Conservation (phyloP, 2,329 filamentous ascomycete genomes). For the Daldinia sp. region DNA sequence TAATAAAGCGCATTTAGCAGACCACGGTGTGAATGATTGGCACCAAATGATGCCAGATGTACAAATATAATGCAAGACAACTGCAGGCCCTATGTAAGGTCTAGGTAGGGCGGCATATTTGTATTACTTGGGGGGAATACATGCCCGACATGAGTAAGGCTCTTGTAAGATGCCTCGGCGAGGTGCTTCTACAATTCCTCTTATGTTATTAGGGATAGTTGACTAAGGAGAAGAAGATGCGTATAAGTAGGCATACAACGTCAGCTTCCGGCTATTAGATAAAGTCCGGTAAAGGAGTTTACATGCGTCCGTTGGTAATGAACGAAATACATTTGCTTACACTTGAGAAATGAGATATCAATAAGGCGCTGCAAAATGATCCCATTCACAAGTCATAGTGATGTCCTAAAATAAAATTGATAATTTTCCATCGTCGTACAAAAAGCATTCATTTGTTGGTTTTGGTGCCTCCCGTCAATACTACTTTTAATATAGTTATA, state of each 20-base stretch:
- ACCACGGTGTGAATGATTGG: constrained; percentile 30
- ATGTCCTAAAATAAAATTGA: constrained; percentile 1
- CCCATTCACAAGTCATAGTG: constrained; percentile 15
- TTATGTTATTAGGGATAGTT: no score
- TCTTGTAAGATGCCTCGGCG: constrained; percentile 12
- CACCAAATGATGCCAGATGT: constrained; percentile 34
- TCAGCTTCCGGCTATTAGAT: neutral
- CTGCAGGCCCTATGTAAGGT: constrained; percentile 6
- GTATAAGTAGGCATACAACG: neutral
- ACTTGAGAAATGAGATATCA: constrained; percentile 15
- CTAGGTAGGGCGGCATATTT: neutral
- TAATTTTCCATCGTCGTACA: neutral
- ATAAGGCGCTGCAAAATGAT: neutral
- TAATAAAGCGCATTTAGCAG: constrained; percentile 16
- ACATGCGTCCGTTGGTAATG: constrained; percentile 1
- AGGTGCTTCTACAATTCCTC: constrained; percentile 6
- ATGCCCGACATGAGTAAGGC: constrained; percentile 15
- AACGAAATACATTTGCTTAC: neutral
- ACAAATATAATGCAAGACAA: constrained; percentile 25
- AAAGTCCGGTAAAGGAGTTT: constrained; percentile 2
- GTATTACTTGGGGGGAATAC: constrained; percentile 7
- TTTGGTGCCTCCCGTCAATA: neutral
- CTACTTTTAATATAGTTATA: neutral
- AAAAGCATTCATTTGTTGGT: no score
- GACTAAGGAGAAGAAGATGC: no score